Conservation (phyloP, 768 basidiomycete species). For the Auricularia heimuer region DNA sequence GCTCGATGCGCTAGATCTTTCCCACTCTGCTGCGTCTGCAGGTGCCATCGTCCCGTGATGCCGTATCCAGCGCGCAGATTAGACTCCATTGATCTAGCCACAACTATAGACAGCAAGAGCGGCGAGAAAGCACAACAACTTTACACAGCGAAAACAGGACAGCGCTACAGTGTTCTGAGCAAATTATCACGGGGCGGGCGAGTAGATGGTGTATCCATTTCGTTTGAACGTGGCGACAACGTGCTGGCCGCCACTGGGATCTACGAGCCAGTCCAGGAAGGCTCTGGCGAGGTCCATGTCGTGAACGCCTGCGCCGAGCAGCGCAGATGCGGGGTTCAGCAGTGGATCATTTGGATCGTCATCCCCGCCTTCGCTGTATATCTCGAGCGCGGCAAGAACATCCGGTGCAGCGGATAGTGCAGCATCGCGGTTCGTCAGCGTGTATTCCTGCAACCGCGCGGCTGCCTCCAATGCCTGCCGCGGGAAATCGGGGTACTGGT, state of each 20-base stretch:
- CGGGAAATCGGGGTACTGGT: constrained; percentile 46
- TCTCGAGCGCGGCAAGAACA: constrained; percentile 23
- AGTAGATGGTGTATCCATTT: constrained; percentile 23
- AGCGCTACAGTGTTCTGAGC: not conserved
- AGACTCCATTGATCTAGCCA: too few species aligned
- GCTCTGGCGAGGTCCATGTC: constrained; percentile 20
- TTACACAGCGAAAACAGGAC: not conserved
- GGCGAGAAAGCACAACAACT: not conserved
- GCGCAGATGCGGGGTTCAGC: constrained; percentile 40
- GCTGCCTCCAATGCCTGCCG: constrained; percentile 39
- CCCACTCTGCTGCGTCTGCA: too few species aligned
- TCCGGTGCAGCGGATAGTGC: constrained; percentile 33
- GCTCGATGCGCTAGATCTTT: too few species aligned
- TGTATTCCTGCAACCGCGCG: constrained; percentile 39
- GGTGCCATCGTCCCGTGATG: too few species aligned
- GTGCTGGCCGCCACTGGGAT: constrained; percentile 32
- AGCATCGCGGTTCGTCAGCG: constrained; percentile 41
- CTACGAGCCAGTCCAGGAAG: constrained; percentile 38
- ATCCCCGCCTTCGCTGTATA: constrained; percentile 35
- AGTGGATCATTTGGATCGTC: constrained; percentile 28
- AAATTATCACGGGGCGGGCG: constrained; percentile 17
- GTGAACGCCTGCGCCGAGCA: constrained; percentile 25
- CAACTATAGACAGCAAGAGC: too few species aligned
- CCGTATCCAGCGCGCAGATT: too few species aligned
- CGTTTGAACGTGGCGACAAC: constrained; percentile 32